Conservation (phyloP, 2,329 filamentous ascomycete species). For the Scedosporium boydii region DNA sequence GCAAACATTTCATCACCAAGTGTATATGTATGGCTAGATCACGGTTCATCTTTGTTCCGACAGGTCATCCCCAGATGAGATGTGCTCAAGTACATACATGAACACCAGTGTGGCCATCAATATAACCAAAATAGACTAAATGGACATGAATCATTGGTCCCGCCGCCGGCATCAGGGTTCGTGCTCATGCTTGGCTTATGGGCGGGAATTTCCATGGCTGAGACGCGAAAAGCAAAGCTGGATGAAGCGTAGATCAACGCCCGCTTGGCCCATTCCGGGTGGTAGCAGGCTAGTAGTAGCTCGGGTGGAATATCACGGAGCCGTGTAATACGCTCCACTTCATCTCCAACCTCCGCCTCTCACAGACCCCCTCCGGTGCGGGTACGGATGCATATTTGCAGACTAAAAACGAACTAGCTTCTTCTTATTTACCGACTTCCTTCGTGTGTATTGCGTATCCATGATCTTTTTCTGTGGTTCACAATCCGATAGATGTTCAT, state of each 20-base stretch:
- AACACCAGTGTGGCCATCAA: too few species aligned
- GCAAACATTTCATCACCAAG: too few species aligned
- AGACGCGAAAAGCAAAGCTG: not conserved
- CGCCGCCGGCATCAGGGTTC: too few species aligned
- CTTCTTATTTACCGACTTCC: not conserved
- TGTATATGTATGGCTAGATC: too few species aligned
- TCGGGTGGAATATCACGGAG: not conserved
- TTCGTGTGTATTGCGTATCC: not conserved
- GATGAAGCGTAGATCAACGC: not conserved
- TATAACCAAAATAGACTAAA: too few species aligned
- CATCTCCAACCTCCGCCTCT: not conserved
- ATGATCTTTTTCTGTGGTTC: not conserved
- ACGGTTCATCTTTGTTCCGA: too few species aligned
- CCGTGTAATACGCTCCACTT: not conserved
- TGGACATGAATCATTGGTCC: too few species aligned
- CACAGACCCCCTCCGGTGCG: not conserved
- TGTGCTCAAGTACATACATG: too few species aligned
- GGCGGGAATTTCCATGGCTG: not conserved
- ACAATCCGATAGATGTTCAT: not conserved
- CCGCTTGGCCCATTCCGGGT: not conserved
- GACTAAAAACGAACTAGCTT: not conserved
- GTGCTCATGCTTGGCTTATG: not conserved
- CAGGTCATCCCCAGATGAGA: too few species aligned
- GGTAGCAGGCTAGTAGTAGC: not conserved
- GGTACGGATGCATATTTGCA: too few species aligned